Percentiles rank a stretch among this genome's conserved stretches.
Evolutionary conservation across 495 filamentous ascomycete species (phyloP).

Genomic region (Achaetomiella virescens): DNA sequence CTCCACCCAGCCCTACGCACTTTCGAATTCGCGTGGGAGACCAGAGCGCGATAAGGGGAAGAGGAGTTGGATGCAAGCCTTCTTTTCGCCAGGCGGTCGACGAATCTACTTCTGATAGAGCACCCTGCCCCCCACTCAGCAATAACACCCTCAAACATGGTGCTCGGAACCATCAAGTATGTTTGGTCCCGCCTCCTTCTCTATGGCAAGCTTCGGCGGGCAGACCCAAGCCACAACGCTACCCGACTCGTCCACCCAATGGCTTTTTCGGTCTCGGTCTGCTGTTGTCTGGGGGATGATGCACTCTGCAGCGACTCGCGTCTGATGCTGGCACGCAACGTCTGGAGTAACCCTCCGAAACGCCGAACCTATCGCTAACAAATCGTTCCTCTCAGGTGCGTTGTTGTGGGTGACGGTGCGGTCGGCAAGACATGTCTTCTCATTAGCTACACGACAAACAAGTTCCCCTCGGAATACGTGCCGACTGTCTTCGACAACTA

Average conservation of each 20-base stretch:
- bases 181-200: constrained; percentile 31
- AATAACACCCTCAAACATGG: constrained; percentile 52
- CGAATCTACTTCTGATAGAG: constrained; percentile 16
- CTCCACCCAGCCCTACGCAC: constrained; percentile 26
- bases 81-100: constrained; percentile 13
- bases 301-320: constrained; percentile 5
- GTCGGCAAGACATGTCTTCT: constrained; percentile 98
- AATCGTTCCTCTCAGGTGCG: constrained; percentile 59
- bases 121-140: constrained; percentile 22
- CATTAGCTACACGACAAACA: constrained; percentile 99
- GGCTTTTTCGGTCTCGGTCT: not conserved
- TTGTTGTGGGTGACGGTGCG: constrained; percentile 98
- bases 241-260: constrained; percentile 4
- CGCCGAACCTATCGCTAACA: constrained; percentile 16
- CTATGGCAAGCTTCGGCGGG: not conserved
- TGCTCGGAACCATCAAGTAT: constrained; percentile 80
- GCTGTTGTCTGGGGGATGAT: not conserved
- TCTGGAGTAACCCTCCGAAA: not conserved
- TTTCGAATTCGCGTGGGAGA: constrained; percentile 24
- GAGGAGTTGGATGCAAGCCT: constrained; percentile 16
- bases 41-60: constrained; percentile 23
- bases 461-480: constrained; percentile 99
- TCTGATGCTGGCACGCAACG: constrained; percentile 8
- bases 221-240: not conserved
- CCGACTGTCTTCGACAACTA: constrained; percentile 99